phyloP scores from a whole-genome alignment of 2,329 filamentous ascomycete species.

The Diaporthe sp. region DNA sequence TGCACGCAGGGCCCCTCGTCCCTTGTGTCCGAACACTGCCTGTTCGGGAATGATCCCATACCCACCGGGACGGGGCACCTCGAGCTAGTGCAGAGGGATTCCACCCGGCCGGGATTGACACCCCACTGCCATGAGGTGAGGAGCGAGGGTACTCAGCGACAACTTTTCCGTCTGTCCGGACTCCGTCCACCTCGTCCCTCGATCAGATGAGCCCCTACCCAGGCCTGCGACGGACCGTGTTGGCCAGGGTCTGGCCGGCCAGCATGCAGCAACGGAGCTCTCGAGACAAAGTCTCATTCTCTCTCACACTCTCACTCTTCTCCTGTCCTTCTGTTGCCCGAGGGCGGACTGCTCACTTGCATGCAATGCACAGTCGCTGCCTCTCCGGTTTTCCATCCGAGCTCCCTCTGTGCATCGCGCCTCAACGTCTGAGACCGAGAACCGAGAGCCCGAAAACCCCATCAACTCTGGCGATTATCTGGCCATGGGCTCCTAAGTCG shows the following conservation, averaged over 20 bases:
- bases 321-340: not conserved
- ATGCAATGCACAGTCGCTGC: not conserved
- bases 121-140: slow-evolving; percentile 38
- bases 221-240: slow-evolving; percentile 4
- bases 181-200: slow-evolving; percentile 14
- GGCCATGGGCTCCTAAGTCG: slow-evolving; percentile 31
- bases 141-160: slow-evolving; percentile 3
- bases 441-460: slow-evolving; percentile 26
- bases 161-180: slow-evolving; percentile 41
- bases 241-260: not conserved
- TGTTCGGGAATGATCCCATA: slow-evolving; percentile 22
- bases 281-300: not conserved
- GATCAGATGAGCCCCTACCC: slow-evolving; percentile 29
- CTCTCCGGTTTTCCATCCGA: slow-evolving; percentile 24
- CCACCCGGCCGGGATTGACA: slow-evolving; percentile 39
- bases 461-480: slow-evolving; percentile 32
- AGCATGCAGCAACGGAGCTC: not conserved
- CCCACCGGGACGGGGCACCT: slow-evolving; percentile 25
- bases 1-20: slow-evolving; percentile 30
- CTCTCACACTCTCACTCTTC: not conserved
- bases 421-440: slow-evolving; percentile 29
- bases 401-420: slow-evolving; percentile 5
- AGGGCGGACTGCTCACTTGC: not conserved
- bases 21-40: slow-evolving; percentile 40
- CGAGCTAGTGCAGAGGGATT: slow-evolving; percentile 35